Conservation (phyloP, 768 basidiomycete species). For the Arthromyces matolae region DNA sequence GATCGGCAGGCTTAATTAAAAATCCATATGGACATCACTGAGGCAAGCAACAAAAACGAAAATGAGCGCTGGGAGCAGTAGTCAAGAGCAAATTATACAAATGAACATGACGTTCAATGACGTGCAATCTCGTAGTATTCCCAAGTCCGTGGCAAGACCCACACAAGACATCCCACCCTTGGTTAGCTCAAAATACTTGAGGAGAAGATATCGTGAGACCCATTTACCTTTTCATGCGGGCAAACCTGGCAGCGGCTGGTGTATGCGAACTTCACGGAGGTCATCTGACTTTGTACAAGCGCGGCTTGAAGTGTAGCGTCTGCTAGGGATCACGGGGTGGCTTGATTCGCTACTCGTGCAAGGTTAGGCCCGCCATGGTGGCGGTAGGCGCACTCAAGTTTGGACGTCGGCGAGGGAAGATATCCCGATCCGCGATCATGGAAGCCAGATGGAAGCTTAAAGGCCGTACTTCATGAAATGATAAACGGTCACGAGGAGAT, state of each 20-base stretch:
- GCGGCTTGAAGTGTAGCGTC: neutral
- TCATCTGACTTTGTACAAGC: conserved; percentile 5
- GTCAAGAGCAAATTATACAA: too few relatives aligned
- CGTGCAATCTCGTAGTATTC: too few relatives aligned
- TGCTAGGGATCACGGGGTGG: neutral
- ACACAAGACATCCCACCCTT: conserved; percentile 5
- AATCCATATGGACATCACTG: neutral
- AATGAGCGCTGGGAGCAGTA: too few relatives aligned
- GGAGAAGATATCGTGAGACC: neutral
- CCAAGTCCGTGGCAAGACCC: neutral
- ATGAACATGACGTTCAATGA: too few relatives aligned
- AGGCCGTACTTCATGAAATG: too few relatives aligned
- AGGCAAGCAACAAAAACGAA: neutral
- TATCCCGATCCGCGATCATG: too few relatives aligned
- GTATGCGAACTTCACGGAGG: conserved; percentile 14
- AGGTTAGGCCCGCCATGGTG: too few relatives aligned
- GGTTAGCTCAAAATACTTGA: neutral
- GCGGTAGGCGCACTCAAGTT: too few relatives aligned
- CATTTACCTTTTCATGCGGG: conserved; percentile 1
- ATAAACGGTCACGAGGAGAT: conserved; percentile 3
- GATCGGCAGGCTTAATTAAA: neutral
- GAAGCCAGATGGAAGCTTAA: too few relatives aligned
- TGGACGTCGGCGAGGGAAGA: too few relatives aligned
- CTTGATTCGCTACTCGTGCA: neutral
- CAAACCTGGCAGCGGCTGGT: neutral